These are phyloP conservation scores for Calonectria ilicicola DNA, from an alignment of 2,329 filamentous ascomycete genomes.

Conservation along the genomic window DNA sequence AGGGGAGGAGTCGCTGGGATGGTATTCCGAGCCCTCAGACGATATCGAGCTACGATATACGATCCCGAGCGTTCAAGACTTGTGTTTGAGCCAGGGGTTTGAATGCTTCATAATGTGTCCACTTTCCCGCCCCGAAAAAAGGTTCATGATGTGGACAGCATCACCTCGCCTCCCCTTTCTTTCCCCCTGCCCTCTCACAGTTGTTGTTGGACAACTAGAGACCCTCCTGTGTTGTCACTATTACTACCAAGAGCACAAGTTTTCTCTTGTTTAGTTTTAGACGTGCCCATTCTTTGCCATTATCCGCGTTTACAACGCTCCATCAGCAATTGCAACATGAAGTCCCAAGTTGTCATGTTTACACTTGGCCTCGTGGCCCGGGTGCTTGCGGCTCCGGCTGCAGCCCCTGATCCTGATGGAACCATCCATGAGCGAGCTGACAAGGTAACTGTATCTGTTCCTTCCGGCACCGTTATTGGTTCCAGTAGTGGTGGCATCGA, in stretches of 20 bases:
- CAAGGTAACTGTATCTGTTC: slow-evolving; percentile 65
- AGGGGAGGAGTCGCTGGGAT: not conserved
- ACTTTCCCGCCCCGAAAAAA: slow-evolving; percentile 25
- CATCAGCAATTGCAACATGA: slow-evolving; percentile 28
- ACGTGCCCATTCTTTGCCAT: not conserved
- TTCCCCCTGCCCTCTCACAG: not conserved
- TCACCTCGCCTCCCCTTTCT: not conserved
- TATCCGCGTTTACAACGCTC: not conserved
- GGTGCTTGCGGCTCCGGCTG: slow-evolving; percentile 35
- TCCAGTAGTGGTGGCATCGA: slow-evolving; percentile 64
- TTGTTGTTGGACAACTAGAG: slow-evolving; percentile 1
- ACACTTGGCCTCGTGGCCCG: slow-evolving; percentile 31
- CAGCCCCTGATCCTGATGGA: slow-evolving; percentile 34
- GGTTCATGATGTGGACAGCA: slow-evolving; percentile 20
- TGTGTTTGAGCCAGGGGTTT: not conserved
- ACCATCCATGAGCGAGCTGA: slow-evolving; percentile 56
- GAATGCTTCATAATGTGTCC: slow-evolving; percentile 36
- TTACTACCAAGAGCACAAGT: not conserved
- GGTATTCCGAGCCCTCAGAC: not conserved
- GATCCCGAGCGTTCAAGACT: not conserved
- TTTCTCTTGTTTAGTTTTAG: not conserved
- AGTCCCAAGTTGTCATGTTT: slow-evolving; percentile 26
- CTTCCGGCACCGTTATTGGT: slow-evolving; percentile 69
- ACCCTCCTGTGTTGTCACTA: not conserved
- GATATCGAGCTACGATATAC: slow-evolving; percentile 7